Base-by-base conservation (phyloP, 23 red algal genomes). In the Pyropia yezoensis region DNA sequence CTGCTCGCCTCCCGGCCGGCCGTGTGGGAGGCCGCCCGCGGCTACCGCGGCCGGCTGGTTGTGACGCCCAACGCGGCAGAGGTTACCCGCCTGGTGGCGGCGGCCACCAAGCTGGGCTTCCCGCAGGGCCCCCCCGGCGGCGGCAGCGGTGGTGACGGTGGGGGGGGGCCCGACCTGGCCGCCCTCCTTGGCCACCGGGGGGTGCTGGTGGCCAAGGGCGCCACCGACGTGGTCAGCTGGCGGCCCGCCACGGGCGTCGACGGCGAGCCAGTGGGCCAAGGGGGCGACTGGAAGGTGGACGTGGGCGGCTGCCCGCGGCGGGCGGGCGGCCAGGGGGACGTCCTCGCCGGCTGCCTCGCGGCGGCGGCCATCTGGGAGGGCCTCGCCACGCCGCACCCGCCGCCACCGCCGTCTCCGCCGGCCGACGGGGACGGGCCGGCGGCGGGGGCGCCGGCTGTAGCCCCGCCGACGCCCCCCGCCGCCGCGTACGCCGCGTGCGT, bases 261-360 rank as follows among this genome's bases (percentile, higher is more conserved):
- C 12, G 16, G 29, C 16, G 20, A 1, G 27, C 33, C 49, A 1
- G 3, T 16, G 13, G 33, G 70, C 11, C 53, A 12, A 0, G 56
- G 73, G 34, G 29, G 62, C 18, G 74, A 69, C 24, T 71, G 33
- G 18, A 75, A 75, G 18, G 39, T 47, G 4, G 39, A 47, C 39
- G 39, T 47, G 39, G 39, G 39, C 39, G 39, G 39, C 7, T 47
- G 39, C 39, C 50, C 63, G n/a, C 69, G 80, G 26, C 70, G 92
- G 33, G 81, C 49, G 32, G 92, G 92, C 19, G 92, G 92, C 1
- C 84, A 87, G 73, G 92, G 92, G 21, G 92, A 96, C 49, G 51
- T 96, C 13, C 72, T 96, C 3, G 29, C 70, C 39, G 92, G 92
- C 24, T 30, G 83, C 30, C 55, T 90, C 54, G 64, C 59, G 39